phyloP scores from a whole-genome alignment of 495 filamentous ascomycete species.

The Xylaria scruposa region DNA sequence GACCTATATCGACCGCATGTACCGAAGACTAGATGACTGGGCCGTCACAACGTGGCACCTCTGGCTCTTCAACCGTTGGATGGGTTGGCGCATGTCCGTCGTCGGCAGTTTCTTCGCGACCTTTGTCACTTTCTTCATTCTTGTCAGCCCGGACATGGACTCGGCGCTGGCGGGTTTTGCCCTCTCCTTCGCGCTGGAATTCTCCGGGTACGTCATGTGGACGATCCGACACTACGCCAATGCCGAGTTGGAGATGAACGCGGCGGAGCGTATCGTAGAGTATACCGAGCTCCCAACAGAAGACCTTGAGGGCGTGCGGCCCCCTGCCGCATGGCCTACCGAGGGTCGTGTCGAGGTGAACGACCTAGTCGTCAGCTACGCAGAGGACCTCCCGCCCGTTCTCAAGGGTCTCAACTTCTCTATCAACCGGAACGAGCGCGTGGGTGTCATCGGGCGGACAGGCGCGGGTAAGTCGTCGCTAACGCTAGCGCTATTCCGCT shows the following conservation, averaged over 20 bases:
- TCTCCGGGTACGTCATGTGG: constrained; percentile 61
- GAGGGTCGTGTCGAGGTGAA: constrained; percentile 76
- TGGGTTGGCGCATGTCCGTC: constrained; percentile 72
- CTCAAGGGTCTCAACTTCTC: constrained; percentile 76
- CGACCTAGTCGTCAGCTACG: constrained; percentile 77
- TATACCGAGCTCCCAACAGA: constrained; percentile 78
- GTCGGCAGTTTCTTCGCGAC: constrained; percentile 74
- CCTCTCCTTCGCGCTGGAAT: constrained; percentile 64
- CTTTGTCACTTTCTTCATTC: constrained; percentile 68
- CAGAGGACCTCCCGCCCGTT: constrained; percentile 74
- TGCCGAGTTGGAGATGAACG: constrained; percentile 83
- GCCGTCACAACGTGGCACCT: constrained; percentile 67
- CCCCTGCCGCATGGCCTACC: constrained; percentile 81
- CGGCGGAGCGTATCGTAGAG: constrained; percentile 81
- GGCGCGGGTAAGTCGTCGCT: constrained; percentile 88
- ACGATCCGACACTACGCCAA: constrained; percentile 67
- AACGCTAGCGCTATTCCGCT: constrained; percentile 83
- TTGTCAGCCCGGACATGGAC: constrained; percentile 68
- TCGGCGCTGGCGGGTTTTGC: constrained; percentile 84
- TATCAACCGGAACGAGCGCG: constrained; percentile 72
- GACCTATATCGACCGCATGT: constrained; percentile 71
- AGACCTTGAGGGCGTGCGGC: constrained; percentile 61
- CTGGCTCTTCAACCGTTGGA: constrained; percentile 77
- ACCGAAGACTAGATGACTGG: constrained; percentile 68
- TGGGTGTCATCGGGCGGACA: constrained; percentile 86